Conservation (phyloP, 2,329 filamentous ascomycete species). For the Aureobasidium zeae region DNA sequence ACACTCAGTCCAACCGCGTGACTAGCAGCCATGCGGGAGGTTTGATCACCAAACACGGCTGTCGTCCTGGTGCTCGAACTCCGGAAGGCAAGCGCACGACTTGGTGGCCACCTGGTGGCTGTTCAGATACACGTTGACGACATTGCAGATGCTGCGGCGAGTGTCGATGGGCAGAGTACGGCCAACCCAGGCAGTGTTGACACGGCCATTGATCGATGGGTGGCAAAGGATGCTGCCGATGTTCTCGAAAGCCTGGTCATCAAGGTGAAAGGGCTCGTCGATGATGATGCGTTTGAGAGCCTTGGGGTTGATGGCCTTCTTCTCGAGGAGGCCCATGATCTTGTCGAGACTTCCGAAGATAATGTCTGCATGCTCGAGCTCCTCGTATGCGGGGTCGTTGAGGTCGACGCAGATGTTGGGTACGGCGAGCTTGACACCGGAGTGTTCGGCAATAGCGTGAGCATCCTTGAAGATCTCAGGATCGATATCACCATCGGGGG, state of each 20-base stretch:
- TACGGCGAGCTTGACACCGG: neutral
- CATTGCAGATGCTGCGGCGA: neutral
- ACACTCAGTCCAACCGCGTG: too few relatives aligned
- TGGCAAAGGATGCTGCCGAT: neutral
- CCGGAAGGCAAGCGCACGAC: neutral
- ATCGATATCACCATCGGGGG: neutral
- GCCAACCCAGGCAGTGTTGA: neutral
- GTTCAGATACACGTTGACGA: too few relatives aligned
- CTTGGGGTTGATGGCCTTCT: neutral
- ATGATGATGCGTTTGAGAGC: neutral
- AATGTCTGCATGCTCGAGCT: neutral
- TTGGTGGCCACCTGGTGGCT: too few relatives aligned
- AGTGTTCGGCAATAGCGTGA: neutral
- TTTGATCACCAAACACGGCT: neutral
- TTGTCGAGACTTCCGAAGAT: neutral
- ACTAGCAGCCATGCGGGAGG: neutral
- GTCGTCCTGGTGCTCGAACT: neutral
- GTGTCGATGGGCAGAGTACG: neutral
- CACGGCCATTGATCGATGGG: neutral
- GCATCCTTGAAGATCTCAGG: neutral
- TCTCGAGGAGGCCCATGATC: constrained; percentile 1
- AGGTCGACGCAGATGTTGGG: neutral
- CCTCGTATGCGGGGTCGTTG: neutral
- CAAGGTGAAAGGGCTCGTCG: constrained; percentile 2
- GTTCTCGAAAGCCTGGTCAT: neutral